Evolutionary conservation across 345 rosid species (phyloP).

Genomic region (Camelina sativa): DNA sequence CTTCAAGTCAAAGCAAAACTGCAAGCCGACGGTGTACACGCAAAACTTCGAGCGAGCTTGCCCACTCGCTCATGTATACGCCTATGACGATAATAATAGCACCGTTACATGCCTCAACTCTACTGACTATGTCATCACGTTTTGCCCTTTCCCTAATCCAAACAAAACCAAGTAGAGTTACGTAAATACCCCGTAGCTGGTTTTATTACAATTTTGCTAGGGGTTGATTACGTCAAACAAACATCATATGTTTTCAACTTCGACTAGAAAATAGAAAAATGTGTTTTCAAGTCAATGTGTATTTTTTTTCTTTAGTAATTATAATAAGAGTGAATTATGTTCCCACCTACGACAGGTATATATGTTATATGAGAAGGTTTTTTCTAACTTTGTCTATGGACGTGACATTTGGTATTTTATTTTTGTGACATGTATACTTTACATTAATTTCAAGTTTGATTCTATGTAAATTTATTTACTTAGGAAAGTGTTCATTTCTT

Average conservation of each 20-base stretch:
- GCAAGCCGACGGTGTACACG: slow-evolving; percentile 31
- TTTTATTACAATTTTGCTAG: background rate
- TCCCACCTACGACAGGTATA: background rate
- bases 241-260: background rate
- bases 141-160: slow-evolving; percentile 30
- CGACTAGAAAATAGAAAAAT: background rate
- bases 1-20: slow-evolving; percentile 37
- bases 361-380: no score
- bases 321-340: background rate
- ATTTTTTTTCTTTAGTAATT: background rate
- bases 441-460: no score
- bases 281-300: background rate
- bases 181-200: background rate
- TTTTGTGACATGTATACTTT: no score
- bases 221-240: slow-evolving; percentile 11
- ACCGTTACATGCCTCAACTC: slow-evolving; percentile 29
- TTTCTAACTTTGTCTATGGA: no score
- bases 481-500: no score
- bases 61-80: slow-evolving; percentile 25
- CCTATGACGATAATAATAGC: slow-evolving; percentile 22
- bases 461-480: no score
- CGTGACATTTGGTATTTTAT: no score
- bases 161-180: background rate
- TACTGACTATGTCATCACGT: slow-evolving; percentile 33
- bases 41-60: slow-evolving; percentile 33